These are phyloP conservation scores for Colletotrichum musae DNA, from an alignment of 2,329 filamentous ascomycete species.

Conservation along the genomic window DNA sequence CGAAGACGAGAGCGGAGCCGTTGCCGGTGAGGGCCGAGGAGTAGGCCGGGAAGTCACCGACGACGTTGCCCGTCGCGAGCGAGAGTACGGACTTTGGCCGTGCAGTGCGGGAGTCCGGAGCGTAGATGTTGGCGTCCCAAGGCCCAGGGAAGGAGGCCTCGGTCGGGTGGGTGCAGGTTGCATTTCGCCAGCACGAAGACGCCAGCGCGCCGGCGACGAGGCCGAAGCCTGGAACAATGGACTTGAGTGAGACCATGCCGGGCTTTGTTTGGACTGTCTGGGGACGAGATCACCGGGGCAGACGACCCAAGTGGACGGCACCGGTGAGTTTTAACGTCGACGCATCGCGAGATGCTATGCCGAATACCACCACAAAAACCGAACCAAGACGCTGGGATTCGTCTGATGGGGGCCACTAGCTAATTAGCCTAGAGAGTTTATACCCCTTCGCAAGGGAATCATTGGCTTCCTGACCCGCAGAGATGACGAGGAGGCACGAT, in stretches of 20 bases:
- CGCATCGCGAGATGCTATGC: constrained; percentile 18
- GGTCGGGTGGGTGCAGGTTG: constrained; percentile 64
- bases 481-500: neutral
- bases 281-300: neutral
- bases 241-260: constrained; percentile 11
- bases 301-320: neutral
- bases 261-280: neutral
- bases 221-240: constrained; percentile 47
- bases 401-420: neutral
- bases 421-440: constrained; percentile 9
- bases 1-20: constrained; percentile 68
- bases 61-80: constrained; percentile 48
- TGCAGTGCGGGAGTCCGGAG: constrained; percentile 66
- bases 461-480: too few species aligned
- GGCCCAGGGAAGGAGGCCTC: constrained; percentile 67
- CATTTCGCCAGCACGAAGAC: constrained; percentile 68
- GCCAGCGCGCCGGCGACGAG: constrained; percentile 10
- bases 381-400: neutral
- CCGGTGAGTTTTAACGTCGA: neutral
- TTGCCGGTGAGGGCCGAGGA: constrained; percentile 54
- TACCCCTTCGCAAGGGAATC: neutral
- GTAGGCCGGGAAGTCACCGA: constrained; percentile 49
- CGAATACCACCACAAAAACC: constrained; percentile 6
- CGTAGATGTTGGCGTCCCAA: constrained; percentile 72
- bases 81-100: constrained; percentile 60